Evolutionary conservation across 1,284 basidiomycete genomes (phyloP), one percentile per base, ranked within the genome.

Genomic region (Chondrostereum purpureum): DNA sequence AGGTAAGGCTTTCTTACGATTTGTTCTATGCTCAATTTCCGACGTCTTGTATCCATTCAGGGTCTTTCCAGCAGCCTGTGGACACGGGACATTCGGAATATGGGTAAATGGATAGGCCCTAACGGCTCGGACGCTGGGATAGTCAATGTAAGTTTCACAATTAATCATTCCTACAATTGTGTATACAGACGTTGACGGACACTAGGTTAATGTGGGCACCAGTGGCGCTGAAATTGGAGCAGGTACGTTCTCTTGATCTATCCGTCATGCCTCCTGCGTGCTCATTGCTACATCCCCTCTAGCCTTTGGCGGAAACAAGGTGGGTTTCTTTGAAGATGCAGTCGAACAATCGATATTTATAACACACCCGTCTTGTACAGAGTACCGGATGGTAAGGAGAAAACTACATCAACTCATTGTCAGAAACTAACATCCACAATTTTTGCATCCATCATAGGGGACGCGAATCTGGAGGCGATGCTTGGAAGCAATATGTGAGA

Each of bases 261-360:
- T 35, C 13, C 38, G 13, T 38, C 24, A 34, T 22, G 27, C 33
- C 14, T 33, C 37, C 38, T 24, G 20, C 27, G n/a, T 8, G 8
- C 27, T 31, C 27, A 31, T 31, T 8, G 36, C 47, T 51, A 42
- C 45, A 43, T 20, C 31, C 17, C 47, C 40, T 27, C 20, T 40
- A 40, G 89, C 87, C 0, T 96, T 96, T 58, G 92, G 92, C 43
- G 93, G 94, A 36, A 95, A 95, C 73, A 93, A 94, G 80, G 83
- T 83, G 39, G 36, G 41, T 55, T 42, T 51, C 27, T 44, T 51
- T 45, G 48, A 24, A 20, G 12, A 13, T 39, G 34, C 27, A 55
- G 27, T 39, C 44, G 34, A 23, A 31, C 14, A 5, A 37, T 36
- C 38, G 39, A 33, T 39, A 40, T 14, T 41, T 31, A 12, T 16